Evolutionary conservation across 1,284 basidiomycete genomes (phyloP).

Genomic region (Amylostereum areolatum): DNA sequence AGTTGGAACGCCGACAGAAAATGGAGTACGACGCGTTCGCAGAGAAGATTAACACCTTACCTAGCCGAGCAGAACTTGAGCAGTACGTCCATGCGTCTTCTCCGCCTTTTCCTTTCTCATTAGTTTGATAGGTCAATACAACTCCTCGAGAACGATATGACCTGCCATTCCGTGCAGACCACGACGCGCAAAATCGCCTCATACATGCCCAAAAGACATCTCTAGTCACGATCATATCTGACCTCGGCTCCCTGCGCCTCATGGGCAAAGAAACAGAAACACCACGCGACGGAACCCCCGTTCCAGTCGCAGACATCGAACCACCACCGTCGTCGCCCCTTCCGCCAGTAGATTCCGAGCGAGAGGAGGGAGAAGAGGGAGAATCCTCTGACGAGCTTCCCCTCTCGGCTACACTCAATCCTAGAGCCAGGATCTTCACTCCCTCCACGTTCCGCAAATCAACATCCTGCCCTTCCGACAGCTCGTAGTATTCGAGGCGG

Average conservation of each 20-base stretch:
- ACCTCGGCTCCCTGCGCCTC: slow-evolving; percentile 54
- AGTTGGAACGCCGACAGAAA: slow-evolving; percentile 64
- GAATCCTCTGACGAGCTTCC: slow-evolving; percentile 28
- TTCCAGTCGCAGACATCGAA: slow-evolving; percentile 32
- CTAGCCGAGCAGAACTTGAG: slow-evolving; percentile 67
- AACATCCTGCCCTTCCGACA: slow-evolving; percentile 14
- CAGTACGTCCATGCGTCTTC: slow-evolving; percentile 38
- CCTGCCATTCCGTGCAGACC: slow-evolving; percentile 65
- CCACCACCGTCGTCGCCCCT: slow-evolving; percentile 4
- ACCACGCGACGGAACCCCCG: slow-evolving; percentile 28
- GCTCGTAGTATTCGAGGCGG: slow-evolving; percentile 9
- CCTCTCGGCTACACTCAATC: slow-evolving; percentile 27
- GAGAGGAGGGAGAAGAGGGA: slow-evolving; percentile 32
- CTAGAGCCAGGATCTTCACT: slow-evolving; percentile 27
- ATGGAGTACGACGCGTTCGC: slow-evolving; percentile 80
- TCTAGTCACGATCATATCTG: slow-evolving; percentile 56
- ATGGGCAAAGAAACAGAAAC: slow-evolving; percentile 60
- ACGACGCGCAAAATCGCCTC: slow-evolving; percentile 61
- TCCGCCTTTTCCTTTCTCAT: slow-evolving; percentile 2
- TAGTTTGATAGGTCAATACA: slow-evolving; percentile 49
- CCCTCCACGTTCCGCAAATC: slow-evolving; percentile 23
- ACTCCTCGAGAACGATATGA: slow-evolving; percentile 70
- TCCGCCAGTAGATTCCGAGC: slow-evolving; percentile 29
- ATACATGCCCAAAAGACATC: slow-evolving; percentile 64
- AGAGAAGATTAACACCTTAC: slow-evolving; percentile 75